phyloP scores from a whole-genome alignment of 2,329 filamentous ascomycete genomes.

The Neonectria coccinea region DNA sequence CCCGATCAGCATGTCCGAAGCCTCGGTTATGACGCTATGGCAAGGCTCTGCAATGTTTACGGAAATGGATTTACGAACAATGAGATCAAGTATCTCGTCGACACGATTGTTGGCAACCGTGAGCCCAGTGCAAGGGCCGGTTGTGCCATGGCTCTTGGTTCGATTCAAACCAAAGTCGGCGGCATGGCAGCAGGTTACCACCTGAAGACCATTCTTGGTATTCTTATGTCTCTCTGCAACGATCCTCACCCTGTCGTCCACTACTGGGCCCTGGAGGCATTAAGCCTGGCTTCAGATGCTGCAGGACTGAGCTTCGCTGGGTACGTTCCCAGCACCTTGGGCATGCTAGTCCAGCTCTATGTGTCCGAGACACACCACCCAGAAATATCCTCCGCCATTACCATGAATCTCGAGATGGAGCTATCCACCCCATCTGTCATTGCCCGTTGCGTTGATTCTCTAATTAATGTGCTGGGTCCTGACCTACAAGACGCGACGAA shows the following conservation, averaged over 20 bases:
- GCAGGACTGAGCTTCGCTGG: slow-evolving; percentile 92
- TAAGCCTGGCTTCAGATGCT: slow-evolving; percentile 88
- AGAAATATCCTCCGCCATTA: slow-evolving; percentile 81
- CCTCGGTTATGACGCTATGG: slow-evolving; percentile 86
- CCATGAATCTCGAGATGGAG: slow-evolving; percentile 91
- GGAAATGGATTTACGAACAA: slow-evolving; percentile 90
- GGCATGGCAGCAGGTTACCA: slow-evolving; percentile 98
- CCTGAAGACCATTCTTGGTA: slow-evolving; percentile 95
- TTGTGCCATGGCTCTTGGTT: slow-evolving; percentile 92
- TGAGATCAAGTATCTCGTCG: slow-evolving; percentile 91
- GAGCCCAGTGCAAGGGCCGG: slow-evolving; percentile 94
- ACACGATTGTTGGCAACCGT: slow-evolving; percentile 92
- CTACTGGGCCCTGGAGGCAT: slow-evolving; percentile 93
- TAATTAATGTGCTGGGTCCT: slow-evolving; percentile 95
- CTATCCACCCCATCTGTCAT: slow-evolving; percentile 85
- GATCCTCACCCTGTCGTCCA: slow-evolving; percentile 96
- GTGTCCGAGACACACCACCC: slow-evolving; percentile 91
- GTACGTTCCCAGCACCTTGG: slow-evolving; percentile 89
- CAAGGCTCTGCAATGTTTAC: slow-evolving; percentile 83
- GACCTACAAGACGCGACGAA: slow-evolving; percentile 94
- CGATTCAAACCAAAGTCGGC: slow-evolving; percentile 94
- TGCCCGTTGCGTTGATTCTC: slow-evolving; percentile 89
- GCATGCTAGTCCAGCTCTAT: slow-evolving; percentile 94
- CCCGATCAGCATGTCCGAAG: slow-evolving; percentile 87
- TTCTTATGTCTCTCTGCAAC: slow-evolving; percentile 96